Conservation (phyloP, 495 filamentous ascomycete genomes). For the Talaromyces liani region DNA sequence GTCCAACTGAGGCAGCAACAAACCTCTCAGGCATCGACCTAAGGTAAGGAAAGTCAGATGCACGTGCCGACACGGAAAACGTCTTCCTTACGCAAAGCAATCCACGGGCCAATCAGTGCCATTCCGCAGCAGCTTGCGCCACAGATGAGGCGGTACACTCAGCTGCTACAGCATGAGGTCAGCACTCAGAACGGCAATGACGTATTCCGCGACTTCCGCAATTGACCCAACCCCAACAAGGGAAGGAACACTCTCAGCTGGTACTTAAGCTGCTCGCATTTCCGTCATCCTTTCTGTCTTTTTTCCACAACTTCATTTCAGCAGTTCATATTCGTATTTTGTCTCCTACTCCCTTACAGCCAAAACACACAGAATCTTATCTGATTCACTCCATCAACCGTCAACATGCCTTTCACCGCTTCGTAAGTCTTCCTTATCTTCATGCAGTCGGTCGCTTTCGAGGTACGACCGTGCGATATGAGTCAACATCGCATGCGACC, state of each 20-base stretch:
- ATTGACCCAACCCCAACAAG: not conserved
- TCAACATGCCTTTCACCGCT: conserved; percentile 57
- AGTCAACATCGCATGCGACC: not conserved
- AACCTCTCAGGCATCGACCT: not conserved
- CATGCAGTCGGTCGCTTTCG: not conserved
- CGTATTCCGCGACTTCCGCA: conserved; percentile 6
- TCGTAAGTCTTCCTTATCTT: conserved; percentile 38
- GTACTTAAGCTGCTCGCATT: conserved; percentile 1
- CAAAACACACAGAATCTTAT: not conserved
- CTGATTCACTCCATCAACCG: not conserved
- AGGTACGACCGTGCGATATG: not conserved
- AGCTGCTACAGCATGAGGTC: not conserved
- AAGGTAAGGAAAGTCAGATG: not conserved
- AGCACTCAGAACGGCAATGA: not conserved
- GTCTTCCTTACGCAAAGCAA: conserved; percentile 1
- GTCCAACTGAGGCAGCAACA: not conserved
- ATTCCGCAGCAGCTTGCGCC: conserved; percentile 3
- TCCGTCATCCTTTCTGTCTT: not conserved
- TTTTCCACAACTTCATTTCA: not conserved
- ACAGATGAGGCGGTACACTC: not conserved
- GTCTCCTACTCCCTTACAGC: not conserved
- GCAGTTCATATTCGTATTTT: not conserved
- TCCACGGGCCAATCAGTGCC: not conserved
- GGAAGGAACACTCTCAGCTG: not conserved
- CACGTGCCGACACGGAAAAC: not conserved